Conservation (phyloP, 192 early-diverging fungal species). For the Coemansia asiatica region DNA sequence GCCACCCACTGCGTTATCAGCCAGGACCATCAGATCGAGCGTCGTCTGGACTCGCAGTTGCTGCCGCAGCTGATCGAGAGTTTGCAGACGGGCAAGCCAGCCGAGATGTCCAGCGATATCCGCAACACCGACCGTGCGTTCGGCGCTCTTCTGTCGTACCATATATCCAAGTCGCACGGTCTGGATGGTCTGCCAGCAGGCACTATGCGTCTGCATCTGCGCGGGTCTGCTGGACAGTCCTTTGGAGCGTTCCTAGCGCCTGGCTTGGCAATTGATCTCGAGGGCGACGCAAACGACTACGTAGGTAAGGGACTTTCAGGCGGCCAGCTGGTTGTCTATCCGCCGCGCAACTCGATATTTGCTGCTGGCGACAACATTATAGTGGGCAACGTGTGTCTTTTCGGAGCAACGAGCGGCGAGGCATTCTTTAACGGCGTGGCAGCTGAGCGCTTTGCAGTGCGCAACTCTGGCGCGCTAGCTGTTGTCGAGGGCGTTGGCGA, state of each 20-base stretch:
- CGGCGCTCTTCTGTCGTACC: constrained; percentile 89
- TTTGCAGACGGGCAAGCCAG: constrained; percentile 59
- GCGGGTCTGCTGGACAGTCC: constrained; percentile 94
- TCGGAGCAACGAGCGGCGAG: constrained; percentile 91
- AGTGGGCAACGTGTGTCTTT: constrained; percentile 96
- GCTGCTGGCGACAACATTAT: constrained; percentile 87
- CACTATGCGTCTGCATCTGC: constrained; percentile 83
- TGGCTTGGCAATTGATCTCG: constrained; percentile 87
- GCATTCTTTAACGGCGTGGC: constrained; percentile 93
- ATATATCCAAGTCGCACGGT: constrained; percentile 76
- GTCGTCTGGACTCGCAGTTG: constrained; percentile 83
- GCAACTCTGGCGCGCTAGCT: constrained; percentile 96
- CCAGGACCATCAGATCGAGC: constrained; percentile 87
- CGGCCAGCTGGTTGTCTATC: constrained; percentile 85
- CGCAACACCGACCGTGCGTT: constrained; percentile 95
- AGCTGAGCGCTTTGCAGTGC: constrained; percentile 95
- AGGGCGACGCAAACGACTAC: constrained; percentile 99
- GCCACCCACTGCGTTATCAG: constrained; percentile 77
- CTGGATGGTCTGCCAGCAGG: constrained; percentile 81
- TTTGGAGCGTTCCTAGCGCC: constrained; percentile 91
- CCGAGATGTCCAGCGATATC: constrained; percentile 64
- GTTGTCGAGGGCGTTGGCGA: constrained; percentile 97
- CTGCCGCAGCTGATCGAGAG: constrained; percentile 80
- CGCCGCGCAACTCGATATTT: constrained; percentile 77
- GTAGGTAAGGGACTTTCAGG: constrained; percentile 98